A percentile compares a stretch with the other conserved stretches of the same genome.
phyloP scores from a whole-genome alignment of 2,329 filamentous ascomycete species.

The Clarireedia hainanense region DNA sequence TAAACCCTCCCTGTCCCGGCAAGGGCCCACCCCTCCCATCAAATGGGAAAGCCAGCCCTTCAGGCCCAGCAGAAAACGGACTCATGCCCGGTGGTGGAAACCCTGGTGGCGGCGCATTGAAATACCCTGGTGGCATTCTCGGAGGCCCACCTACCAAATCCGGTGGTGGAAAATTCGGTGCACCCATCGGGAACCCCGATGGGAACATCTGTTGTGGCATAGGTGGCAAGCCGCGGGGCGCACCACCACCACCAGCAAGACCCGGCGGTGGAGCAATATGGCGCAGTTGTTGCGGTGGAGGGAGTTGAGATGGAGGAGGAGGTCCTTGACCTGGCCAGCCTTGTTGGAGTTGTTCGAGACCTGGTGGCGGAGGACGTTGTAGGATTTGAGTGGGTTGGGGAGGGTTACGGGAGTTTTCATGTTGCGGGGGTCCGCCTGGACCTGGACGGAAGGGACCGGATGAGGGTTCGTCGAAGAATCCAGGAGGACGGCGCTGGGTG shows the following conservation, averaged over 20 bases:
- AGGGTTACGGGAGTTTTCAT: constrained; percentile 22
- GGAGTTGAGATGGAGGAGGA: constrained; percentile 15
- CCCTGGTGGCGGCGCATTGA: constrained; percentile 40
- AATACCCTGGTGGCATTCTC: constrained; percentile 39
- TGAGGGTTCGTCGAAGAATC: constrained; percentile 27
- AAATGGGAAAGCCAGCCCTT: constrained; percentile 45
- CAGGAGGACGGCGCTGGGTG: constrained; percentile 30
- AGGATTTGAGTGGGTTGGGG: constrained; percentile 56
- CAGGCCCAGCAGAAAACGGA: constrained; percentile 46
- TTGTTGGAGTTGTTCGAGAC: constrained; percentile 45
- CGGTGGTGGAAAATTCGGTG: constrained; percentile 41
- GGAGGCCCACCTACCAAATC: constrained; percentile 36
- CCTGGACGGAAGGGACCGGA: constrained; percentile 19
- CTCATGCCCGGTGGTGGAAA: constrained; percentile 49
- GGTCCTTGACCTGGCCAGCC: constrained; percentile 20
- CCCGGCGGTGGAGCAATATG: constrained; percentile 53
- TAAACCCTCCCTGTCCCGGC: constrained; percentile 41
- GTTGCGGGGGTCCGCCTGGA: constrained; percentile 23
- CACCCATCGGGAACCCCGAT: constrained; percentile 51
- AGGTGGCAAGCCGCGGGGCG: constrained; percentile 32
- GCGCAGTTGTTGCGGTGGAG: constrained; percentile 33
- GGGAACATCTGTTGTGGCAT: constrained; percentile 51
- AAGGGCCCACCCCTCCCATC: constrained; percentile 43
- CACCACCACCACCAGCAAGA: constrained; percentile 37
- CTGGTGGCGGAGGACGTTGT: constrained; percentile 53